Conservation (phyloP, 2,329 filamentous ascomycete species). For the Botrytis tulipae region DNA sequence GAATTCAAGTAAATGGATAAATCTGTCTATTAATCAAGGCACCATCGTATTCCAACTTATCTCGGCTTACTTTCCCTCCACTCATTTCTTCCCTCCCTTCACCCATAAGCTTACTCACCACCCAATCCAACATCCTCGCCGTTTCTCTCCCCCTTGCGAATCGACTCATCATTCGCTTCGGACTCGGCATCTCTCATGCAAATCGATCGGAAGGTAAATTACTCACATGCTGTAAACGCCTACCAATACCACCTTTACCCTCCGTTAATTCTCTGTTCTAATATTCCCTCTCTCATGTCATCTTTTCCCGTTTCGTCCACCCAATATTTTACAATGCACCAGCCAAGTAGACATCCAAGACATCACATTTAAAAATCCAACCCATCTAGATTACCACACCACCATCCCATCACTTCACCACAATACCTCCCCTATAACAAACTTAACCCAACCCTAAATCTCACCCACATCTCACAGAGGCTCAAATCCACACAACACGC, state of each 20-base stretch:
- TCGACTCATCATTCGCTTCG: not conserved
- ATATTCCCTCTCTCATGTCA: not conserved
- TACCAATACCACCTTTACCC: not conserved
- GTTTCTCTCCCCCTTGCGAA: no score
- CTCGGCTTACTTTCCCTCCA: not conserved
- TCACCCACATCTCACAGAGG: not conserved
- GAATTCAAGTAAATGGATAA: not conserved
- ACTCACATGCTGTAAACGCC: slow-evolving; percentile 5
- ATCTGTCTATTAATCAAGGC: not conserved
- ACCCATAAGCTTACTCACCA: not conserved
- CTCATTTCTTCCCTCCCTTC: not conserved
- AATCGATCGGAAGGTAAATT: slow-evolving; percentile 5
- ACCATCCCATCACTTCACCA: not conserved
- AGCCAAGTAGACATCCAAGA: not conserved
- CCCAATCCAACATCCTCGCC: not conserved
- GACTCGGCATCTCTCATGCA: not conserved
- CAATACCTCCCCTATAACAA: not conserved
- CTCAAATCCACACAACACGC: not conserved
- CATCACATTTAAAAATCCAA: not conserved
- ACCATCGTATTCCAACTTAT: not conserved
- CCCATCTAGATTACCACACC: not conserved
- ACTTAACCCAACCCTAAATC: not conserved
- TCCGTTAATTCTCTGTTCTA: not conserved
- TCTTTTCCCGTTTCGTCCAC: no score
- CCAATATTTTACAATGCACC: not conserved